Base-by-base conservation (phyloP, 2,329 filamentous ascomycete species). In the Penicillium sp. region DNA sequence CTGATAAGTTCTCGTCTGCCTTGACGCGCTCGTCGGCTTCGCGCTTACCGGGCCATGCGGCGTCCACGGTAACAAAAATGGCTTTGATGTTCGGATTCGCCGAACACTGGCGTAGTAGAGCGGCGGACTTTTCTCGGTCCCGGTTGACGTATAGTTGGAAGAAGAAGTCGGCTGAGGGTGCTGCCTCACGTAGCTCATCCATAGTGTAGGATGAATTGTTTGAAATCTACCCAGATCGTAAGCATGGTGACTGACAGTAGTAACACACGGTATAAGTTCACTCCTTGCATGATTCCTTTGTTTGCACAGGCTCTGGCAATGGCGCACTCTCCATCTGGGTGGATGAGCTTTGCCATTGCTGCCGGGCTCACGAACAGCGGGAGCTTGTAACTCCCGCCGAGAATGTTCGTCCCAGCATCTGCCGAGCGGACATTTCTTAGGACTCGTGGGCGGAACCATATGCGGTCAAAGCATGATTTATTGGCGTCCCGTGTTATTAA, bases 301-400 rank as follows among this genome's bases (percentile, higher is more conserved):
- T 67, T 73, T 51, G 77, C 75, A 57, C 82, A 83, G 0, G 81
- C 86, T 27, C 78, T 75, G 0, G 80, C 84, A 15, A 87, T 76
- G 15, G 79, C 84, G 35, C 80, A 76, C 71, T 89, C 87, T n/a
- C 86, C 87, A 27, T 86, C 81, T 0, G 82, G 80, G 65, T 89
- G 86, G 47, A 86, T 84, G 54, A 88, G 72, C 50, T 80, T 81
- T 4, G 84, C 86, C 82, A 89, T 86, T 2, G 85, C 85, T 2
- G 86, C 85, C 0, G 87, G 86, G 35, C 84, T 82, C 60, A 84
- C 82, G 69, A 89, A 89, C 29, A 89, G 77, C 0, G 87, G 87
- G 4, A 85, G 74, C 31, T 75, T 77, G 56, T 82, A 77, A 5
- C 74, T 68, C 31, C 78, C 71, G 0, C 85, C 85, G 1, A 89